Evolutionary conservation across 2,329 filamentous ascomycete species (phyloP), one percentile per base, ranked within the genome.

Genomic region (Diplocarpon rosae): DNA sequence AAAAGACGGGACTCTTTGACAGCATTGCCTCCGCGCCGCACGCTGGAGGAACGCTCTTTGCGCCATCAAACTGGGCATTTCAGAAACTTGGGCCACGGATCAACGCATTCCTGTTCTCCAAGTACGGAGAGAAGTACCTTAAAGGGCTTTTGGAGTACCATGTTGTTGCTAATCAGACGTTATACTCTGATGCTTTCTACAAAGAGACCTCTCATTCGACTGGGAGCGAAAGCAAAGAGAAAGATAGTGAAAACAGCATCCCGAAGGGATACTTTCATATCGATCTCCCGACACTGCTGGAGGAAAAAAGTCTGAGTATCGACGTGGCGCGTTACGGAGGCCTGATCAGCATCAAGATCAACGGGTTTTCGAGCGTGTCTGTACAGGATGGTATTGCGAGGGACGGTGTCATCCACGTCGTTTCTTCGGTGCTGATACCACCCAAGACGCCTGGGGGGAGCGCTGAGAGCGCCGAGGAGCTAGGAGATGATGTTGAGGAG

Each of bases 121-220:
- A 82, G 47, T 74, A 71, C 42, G 89, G 89, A 1, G 69, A 73
- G 51, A 80, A 80, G 62, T 94, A 86, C 60, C 73, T 95, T 14
- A 78, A 75, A 52, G 85, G 85, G 0, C 67, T 95, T 37, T 69
- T 93, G 13, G 70, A 85, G 66, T 93, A 93, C 60, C 84, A 90
- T 57, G 72, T 89, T 39, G 82, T 83, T 1, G 72, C 78, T 34
- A 77, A 85, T 57, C 72, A 79, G 47, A 89, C 84, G 0, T 66
- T 94, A 0, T 95, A 95, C 69, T 85, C 82, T 5, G 89, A 95
- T 59, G 83, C 80, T 5, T 85, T 81, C 59, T 92, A 88, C 66
- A 71, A 72, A 39, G 57, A 65, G 8, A 66, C 67, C 16, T 48
- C 11, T 12, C 11, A 32, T 12, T 32, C 30, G 30, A 14, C 4